Evolutionary conservation across 768 basidiomycete species (phyloP).

Genomic region (Rhodotorula toruloides): DNA sequence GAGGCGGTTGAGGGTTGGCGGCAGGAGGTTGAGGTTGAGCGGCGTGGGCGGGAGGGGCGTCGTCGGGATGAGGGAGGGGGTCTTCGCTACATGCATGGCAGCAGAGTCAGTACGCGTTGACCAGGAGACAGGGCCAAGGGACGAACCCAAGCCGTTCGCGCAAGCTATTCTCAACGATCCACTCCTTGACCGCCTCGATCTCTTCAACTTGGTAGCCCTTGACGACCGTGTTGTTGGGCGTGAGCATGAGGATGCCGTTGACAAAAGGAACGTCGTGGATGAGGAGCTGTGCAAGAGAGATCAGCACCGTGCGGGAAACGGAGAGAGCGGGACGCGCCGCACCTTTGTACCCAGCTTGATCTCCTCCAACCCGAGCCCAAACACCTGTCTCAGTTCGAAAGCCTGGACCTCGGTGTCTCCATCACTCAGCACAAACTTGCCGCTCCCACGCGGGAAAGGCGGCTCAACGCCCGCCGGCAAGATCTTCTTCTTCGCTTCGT

Average conservation of each 20-base stretch:
- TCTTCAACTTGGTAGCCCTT: conserved; percentile 34
- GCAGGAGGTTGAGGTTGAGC: not conserved
- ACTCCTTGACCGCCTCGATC: conserved; percentile 1
- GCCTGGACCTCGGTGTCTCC: conserved; percentile 2
- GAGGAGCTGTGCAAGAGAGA: not conserved
- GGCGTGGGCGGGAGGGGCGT: not conserved
- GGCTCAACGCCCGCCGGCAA: not conserved
- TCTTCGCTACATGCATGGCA: too few relatives aligned
- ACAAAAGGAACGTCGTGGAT: conserved; percentile 6
- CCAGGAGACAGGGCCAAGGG: not conserved
- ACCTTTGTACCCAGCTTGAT: conserved; percentile 31
- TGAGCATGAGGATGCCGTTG: conserved; percentile 23
- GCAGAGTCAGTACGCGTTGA: too few relatives aligned
- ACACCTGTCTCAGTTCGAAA: conserved; percentile 18
- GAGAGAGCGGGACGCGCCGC: not conserved
- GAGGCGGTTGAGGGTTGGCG: too few relatives aligned
- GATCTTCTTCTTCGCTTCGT: conserved; percentile 1
- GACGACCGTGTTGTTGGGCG: conserved; percentile 19
- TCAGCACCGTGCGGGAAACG: not conserved
- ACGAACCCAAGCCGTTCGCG: conserved; percentile 13
- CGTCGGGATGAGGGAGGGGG: not conserved
- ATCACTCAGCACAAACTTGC: conserved; percentile 19
- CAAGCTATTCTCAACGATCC: conserved; percentile 16
- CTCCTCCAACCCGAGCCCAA: conserved; percentile 22
- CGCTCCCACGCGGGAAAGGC: conserved; percentile 21